These are phyloP conservation scores for Tardiomyces digboiensis DNA, from an alignment of 1,139 yeast genomes.

Conservation along the genomic window DNA sequence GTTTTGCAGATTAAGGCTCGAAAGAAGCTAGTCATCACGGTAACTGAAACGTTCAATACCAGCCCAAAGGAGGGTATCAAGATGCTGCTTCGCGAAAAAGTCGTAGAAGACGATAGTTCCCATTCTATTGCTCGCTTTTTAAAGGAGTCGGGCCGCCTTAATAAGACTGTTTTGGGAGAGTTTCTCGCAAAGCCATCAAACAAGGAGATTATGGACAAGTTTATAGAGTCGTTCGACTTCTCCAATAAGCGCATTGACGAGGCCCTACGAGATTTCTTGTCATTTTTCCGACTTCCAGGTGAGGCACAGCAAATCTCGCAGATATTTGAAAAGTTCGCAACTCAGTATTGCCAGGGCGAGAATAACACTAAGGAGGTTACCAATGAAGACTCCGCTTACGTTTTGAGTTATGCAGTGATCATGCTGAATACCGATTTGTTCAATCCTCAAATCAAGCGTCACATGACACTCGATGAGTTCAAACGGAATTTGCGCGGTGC, in stretches of 20 bases:
- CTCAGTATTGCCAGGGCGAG: slow-evolving; percentile 54
- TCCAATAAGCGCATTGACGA: slow-evolving; percentile 79
- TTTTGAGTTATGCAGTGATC: slow-evolving; percentile 85
- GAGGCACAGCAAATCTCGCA: slow-evolving; percentile 96
- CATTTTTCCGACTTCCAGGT: slow-evolving; percentile 89
- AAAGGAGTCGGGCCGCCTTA: slow-evolving; percentile 67
- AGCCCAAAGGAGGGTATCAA: slow-evolving; percentile 71
- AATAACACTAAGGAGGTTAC: slow-evolving; percentile 19
- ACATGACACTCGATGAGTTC: slow-evolving; percentile 83
- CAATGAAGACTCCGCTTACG: slow-evolving; percentile 91
- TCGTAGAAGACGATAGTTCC: slow-evolving; percentile 49
- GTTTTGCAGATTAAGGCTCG: slow-evolving; percentile 37
- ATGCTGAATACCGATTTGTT: slow-evolving; percentile 93
- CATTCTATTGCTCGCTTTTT: slow-evolving; percentile 67
- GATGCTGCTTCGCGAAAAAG: slow-evolving; percentile 50
- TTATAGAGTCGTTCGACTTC: slow-evolving; percentile 68
- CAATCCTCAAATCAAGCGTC: slow-evolving; percentile 63
- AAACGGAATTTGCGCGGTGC: slow-evolving; percentile 74
- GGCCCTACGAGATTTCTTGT: slow-evolving; percentile 73
- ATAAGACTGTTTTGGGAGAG: slow-evolving; percentile 84
- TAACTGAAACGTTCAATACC: slow-evolving; percentile 64
- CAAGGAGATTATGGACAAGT: slow-evolving; percentile 47
- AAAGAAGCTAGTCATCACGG: slow-evolving; percentile 64
- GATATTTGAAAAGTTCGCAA: slow-evolving; percentile 79
- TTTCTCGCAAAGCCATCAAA: slow-evolving; percentile 71